A percentile compares a stretch with the other conserved stretches of the same genome.
These are phyloP conservation scores for Starmera stellimalicola DNA, from an alignment of 1,139 yeast genomes.

Conservation along the genomic window DNA sequence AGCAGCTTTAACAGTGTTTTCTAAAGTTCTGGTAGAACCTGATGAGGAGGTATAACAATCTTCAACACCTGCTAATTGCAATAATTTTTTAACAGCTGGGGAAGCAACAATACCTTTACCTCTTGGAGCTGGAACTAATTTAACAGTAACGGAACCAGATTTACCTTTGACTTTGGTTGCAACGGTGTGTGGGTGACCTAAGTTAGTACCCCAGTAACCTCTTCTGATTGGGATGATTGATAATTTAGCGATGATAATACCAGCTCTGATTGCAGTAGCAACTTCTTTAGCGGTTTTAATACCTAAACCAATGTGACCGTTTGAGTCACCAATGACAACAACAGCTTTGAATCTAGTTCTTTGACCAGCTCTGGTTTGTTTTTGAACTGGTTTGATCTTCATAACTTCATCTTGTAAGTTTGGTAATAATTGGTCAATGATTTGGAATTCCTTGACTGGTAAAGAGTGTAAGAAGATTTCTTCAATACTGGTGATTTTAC, in stretches of 20 bases:
- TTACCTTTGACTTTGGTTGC: constrained; percentile 98
- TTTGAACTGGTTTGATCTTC: constrained; percentile 99
- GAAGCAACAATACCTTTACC: constrained; percentile 99
- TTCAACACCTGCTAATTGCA: constrained; percentile 99
- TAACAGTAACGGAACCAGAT: constrained; percentile 98
- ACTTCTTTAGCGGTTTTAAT: constrained; percentile 99
- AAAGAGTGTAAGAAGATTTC: constrained; percentile 99
- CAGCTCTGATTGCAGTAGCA: constrained; percentile 99
- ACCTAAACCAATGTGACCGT: constrained; percentile 99
- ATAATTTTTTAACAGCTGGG: constrained; percentile 97
- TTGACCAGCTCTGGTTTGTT: constrained; percentile 99
- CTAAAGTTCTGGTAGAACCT: constrained; percentile 99
- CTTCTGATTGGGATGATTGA: constrained; percentile 99
- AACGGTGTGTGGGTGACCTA: constrained; percentile 99
- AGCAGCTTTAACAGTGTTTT: constrained; percentile 99
- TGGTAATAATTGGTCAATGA: constrained; percentile 95
- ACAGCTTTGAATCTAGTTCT: constrained; percentile 99
- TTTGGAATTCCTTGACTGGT: constrained; percentile 99
- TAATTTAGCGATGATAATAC: constrained; percentile 97
- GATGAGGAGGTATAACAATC: constrained; percentile 98
- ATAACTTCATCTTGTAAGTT: constrained; percentile 96
- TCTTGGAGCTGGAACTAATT: constrained; percentile 99
- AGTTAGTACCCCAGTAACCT: constrained; percentile 99
- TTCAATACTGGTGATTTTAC: constrained; percentile 93
- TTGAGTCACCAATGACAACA: constrained; percentile 98